Evolutionary conservation across 768 basidiomycete genomes (phyloP), one percentile per base, ranked within the genome.

Genomic region (Suillus clintonianus): DNA sequence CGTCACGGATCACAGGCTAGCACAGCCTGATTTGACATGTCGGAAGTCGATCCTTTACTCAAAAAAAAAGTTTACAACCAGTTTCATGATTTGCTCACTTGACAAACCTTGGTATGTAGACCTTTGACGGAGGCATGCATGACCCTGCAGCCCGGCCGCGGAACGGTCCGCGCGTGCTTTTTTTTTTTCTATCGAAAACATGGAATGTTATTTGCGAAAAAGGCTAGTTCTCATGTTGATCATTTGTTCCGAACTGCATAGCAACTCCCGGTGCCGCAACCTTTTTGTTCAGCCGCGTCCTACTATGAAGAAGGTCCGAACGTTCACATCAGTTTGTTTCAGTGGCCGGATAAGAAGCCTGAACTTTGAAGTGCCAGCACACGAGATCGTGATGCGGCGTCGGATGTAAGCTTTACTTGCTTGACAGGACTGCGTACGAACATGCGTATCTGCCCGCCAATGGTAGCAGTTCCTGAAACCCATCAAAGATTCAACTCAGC

Each of bases 211-310:
- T 57, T 58, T 15, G 51, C 73, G 64, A 65, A 68, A 75, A 74
- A 64, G 64, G 75, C 41, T 68, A 64, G 64, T 63, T 63, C 64
- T 64, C 60, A 62, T 70, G 63, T 64, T 67, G 62, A 64, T 51
- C 66, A 66, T 65, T 69, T 60, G 63, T 76, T 71, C 71, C 66
- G 74, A 65, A 42, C 59, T 69, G 74, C 74, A 48, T 76, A 74
- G 73, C 73, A 74, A 75, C 73, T 70, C 68, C 67, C 67, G 71
- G n/a, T 19, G 34, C 60, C 60, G 50, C 59, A 34, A 59, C 63
- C 64, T 53, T 50, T 47, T 60, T 10, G 48, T 62, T 62, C 56
- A 58, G 11, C 37, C 37, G 36, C 50, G 30, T 39, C 4, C 17
- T n/a, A n/a, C 61, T 37, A 27, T 30, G 30, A 24, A 50, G 24